phyloP scores from a whole-genome alignment of 805 yeast genomes.

The Saturnispora dispora region DNA sequence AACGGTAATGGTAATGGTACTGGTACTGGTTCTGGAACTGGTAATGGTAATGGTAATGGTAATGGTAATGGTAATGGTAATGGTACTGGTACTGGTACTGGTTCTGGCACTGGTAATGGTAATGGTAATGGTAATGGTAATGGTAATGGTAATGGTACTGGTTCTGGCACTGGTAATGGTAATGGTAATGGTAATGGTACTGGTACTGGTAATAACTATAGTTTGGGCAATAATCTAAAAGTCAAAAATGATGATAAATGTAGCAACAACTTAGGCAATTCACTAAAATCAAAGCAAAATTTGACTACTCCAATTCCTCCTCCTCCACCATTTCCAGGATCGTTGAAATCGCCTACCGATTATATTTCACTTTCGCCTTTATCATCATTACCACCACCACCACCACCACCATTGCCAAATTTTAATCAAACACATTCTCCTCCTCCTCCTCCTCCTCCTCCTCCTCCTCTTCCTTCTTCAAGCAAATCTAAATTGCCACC shows the following conservation, averaged over 20 bases:
- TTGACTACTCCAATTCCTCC: constrained; percentile 13
- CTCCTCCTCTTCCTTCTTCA: constrained; percentile 10
- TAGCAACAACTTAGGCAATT: too few relatives aligned
- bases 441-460: constrained; percentile 7
- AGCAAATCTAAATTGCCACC: not conserved
- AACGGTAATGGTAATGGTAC: not conserved
- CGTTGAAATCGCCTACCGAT: too few relatives aligned
- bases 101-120: constrained; percentile 8
- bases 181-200: not conserved
- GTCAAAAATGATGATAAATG: not conserved
- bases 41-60: constrained; percentile 14
- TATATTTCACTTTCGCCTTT: constrained; percentile 6
- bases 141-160: constrained; percentile 11
- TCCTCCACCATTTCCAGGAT: constrained; percentile 16
- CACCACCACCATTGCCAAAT: constrained; percentile 25
- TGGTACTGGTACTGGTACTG: constrained; percentile 5
- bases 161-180: constrained; percentile 14
- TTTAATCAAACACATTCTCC: too few relatives aligned
- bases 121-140: constrained; percentile 12
- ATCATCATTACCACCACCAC: constrained; percentile 24
- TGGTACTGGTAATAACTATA: too few relatives aligned
- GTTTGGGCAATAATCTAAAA: too few relatives aligned
- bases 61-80: constrained; percentile 7
- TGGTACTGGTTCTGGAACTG: constrained; percentile 13
- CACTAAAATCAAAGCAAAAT: too few relatives aligned